phyloP scores from a whole-genome alignment of 108 stramenopile genomes.

The Nitzschia putrida region DNA sequence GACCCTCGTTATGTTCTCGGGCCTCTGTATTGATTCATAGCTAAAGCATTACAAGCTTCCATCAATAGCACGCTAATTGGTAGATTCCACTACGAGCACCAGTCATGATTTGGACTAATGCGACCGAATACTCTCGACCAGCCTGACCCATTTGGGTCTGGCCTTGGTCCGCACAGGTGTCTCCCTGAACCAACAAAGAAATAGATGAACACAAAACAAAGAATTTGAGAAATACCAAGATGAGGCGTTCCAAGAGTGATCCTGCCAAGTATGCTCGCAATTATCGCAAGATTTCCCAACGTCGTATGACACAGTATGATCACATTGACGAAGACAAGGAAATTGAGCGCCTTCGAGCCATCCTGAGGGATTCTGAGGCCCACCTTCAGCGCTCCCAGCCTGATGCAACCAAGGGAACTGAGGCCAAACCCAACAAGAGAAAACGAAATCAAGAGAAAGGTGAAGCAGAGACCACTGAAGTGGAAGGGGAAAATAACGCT shows the following conservation, averaged over 20 bases:
- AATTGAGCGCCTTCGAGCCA: constrained; percentile 52
- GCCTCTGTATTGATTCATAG: constrained; percentile 48
- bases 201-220: too few relatives aligned
- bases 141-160: too few relatives aligned
- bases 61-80: too few relatives aligned
- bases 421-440: constrained; percentile 1
- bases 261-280: constrained; percentile 82
- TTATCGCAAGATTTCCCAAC: constrained; percentile 86
- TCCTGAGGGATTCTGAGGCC: constrained; percentile 55
- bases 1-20: constrained; percentile 77
- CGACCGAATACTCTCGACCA: too few relatives aligned
- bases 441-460: constrained; percentile 17
- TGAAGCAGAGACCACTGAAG: neutral
- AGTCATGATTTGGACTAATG: too few relatives aligned
- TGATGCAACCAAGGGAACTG: constrained; percentile 22
- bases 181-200: too few relatives aligned
- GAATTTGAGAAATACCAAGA: constrained; percentile 8
- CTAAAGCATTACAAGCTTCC: too few relatives aligned
- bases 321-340: constrained; percentile 59
- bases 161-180: too few relatives aligned
- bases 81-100: too few relatives aligned
- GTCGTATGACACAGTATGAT: constrained; percentile 78
- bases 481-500: constrained; percentile 23
- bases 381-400: constrained; percentile 44
- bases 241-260: constrained; percentile 83